These are phyloP conservation scores for Ananas comosus DNA, from an alignment of 176 grass and related monocot genomes.

Conservation along the genomic window DNA sequence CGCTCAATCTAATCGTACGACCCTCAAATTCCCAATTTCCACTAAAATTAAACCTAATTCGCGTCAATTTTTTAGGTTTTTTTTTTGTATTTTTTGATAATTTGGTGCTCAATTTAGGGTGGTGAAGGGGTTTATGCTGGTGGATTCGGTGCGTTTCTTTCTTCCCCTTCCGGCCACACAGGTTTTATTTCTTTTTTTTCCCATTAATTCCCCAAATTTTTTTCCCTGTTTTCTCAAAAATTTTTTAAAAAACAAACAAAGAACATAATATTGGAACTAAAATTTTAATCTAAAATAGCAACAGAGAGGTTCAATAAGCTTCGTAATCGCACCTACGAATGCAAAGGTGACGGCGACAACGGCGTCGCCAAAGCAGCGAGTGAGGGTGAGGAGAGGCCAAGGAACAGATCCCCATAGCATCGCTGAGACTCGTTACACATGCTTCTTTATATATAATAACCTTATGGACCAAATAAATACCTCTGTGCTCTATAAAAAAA, in stretches of 20 bases:
- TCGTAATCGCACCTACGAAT: constrained; percentile 33
- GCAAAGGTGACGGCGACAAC: constrained; percentile 11
- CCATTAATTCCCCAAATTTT: background rate
- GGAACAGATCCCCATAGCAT: constrained; percentile 28
- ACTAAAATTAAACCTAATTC: background rate
- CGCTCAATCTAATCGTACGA: constrained; percentile 53
- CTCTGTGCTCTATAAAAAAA: too few species aligned
- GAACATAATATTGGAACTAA: background rate
- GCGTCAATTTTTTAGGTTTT: background rate
- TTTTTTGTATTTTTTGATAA: background rate
- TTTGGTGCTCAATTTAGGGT: constrained; percentile 21
- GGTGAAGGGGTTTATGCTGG: constrained; percentile 28
- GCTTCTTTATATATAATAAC: too few species aligned
- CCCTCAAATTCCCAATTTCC: background rate
- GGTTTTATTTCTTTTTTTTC: too few species aligned
- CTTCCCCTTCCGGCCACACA: background rate
- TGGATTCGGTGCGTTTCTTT: constrained; percentile 20
- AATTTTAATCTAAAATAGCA: constrained; percentile 10
- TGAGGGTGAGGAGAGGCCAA: constrained; percentile 21
- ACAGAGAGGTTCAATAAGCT: constrained; percentile 52
- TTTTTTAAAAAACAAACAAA: too few species aligned
- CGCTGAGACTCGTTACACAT: constrained; percentile 23
- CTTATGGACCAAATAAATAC: too few species aligned
- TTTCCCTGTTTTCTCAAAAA: too few species aligned
- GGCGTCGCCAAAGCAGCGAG: constrained; percentile 21